Percentiles rank a stretch among this genome's conserved stretches.
These are phyloP conservation scores for Capsella rubella DNA, from an alignment of 441 rosid genomes.

Conservation along the genomic window DNA sequence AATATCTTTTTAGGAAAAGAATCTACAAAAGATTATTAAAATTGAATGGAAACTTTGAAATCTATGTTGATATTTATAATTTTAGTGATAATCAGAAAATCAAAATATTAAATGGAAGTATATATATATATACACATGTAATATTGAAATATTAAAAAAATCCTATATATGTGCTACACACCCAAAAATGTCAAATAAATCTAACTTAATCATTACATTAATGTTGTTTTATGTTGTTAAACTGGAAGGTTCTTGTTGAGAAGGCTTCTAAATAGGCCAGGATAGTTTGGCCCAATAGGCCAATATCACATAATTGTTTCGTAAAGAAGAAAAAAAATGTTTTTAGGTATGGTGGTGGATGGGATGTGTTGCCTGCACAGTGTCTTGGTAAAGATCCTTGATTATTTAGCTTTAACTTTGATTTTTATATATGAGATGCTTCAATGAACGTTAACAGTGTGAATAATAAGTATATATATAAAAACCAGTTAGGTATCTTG, in stretches of 20 bases:
- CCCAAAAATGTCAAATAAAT: neutral
- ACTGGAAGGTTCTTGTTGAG: neutral
- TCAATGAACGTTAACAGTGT: conserved; percentile 19
- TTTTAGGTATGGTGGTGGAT: conserved; percentile 30
- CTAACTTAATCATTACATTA: neutral
- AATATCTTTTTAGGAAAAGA: no score
- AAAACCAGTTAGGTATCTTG: conserved; percentile 1
- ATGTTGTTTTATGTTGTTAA: neutral
- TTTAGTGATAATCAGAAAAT: neutral
- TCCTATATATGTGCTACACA: neutral
- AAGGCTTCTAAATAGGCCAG: conserved; percentile 4
- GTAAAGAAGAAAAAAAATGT: neutral
- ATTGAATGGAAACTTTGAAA: neutral
- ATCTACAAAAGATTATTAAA: neutral
- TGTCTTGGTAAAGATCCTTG: conserved; percentile 11
- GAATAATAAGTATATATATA: neutral
- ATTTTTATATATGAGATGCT: conserved; percentile 15
- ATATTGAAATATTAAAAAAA: neutral
- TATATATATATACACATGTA: neutral
- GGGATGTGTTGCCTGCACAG: conserved; percentile 21
- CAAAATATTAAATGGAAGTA: neutral
- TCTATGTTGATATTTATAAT: neutral
- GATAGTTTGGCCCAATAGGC: neutral
- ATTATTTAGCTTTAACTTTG: neutral
- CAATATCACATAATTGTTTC: neutral